Evolutionary conservation across 164 flowering plant genomes (phyloP).

Genomic region (Brasenia schreberi): DNA sequence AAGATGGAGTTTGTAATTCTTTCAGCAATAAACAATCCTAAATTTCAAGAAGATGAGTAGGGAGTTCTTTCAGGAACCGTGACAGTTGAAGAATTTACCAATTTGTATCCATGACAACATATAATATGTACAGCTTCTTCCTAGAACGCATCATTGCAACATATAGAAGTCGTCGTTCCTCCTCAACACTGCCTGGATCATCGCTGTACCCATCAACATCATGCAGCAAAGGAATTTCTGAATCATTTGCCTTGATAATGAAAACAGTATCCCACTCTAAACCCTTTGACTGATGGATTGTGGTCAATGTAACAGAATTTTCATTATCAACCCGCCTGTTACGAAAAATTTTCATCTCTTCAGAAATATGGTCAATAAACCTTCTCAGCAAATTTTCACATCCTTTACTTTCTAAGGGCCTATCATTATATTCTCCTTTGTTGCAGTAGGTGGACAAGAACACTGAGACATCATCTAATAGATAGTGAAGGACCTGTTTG

Average conservation of each 20-base stretch:
- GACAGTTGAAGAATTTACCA: constrained; percentile 95
- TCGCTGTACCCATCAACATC: constrained; percentile 14
- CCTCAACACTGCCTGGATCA: constrained; percentile 30
- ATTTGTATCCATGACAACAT: constrained; percentile 62
- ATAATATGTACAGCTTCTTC: constrained; percentile 59
- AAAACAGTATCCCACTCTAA: constrained; percentile 95
- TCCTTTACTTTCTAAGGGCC: constrained; percentile 28
- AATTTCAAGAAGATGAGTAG: constrained; percentile 50
- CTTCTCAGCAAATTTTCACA: constrained; percentile 42
- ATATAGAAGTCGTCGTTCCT: constrained; percentile 78
- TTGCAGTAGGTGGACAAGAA: constrained; percentile 36
- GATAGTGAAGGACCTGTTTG: constrained; percentile 85
- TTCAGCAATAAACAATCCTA: constrained; percentile 19
- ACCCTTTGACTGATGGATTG: constrained; percentile 99
- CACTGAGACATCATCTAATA: constrained; percentile 79
- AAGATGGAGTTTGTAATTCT: too few relatives aligned
- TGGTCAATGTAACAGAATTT: constrained; percentile 78
- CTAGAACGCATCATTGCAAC: constrained; percentile 98
- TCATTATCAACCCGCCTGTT: constrained; percentile 57
- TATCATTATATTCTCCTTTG: constrained; percentile 11
- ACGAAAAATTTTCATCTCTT: constrained; percentile 64
- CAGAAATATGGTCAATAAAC: constrained; percentile 54
- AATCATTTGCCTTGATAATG: constrained; percentile 86
- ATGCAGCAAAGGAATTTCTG: constrained; percentile 85
- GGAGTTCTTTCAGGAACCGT: constrained; percentile 80